Base-by-base conservation (phyloP, 768 basidiomycete genomes). In the Candolleomyces efflorescens region DNA sequence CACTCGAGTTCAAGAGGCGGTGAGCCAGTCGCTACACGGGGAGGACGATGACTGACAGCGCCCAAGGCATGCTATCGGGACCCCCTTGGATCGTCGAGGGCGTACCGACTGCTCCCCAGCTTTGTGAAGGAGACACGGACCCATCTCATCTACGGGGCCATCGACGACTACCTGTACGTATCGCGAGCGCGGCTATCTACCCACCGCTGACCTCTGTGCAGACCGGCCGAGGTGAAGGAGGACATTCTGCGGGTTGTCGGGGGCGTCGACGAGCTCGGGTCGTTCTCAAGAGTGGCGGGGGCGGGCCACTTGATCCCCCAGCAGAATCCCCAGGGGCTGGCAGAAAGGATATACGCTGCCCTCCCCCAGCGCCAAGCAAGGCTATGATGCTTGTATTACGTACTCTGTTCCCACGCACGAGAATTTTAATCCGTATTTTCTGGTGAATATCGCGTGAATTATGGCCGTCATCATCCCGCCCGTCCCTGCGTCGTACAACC, bases 61-160 rank as follows among this genome's bases (percentile, higher is more conserved):
- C 48, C 22, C 10, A 13, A 80, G 79, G 79, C 78, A 0, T 71
- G 68, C 49, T 83, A 78, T 55, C 68, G 75, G 15, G 80, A 82
- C 54, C 53, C 54, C 0, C 51, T 73, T 7, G 74, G 74, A 0
- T 59, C 62, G 13, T 53, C 65, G 26, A 69, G 74, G 3, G 67
- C 71, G 0, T 80, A 76, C 56, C 53, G 67, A 23, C 62, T 73
- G 20, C 64, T 81, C 11, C 53, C 60, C 2, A 41, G 60, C 11
- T 59, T 76, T 22, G 73, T 73, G 18, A 63, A 66, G 48, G 68
- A 65, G 3, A 47, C 75, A 4, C 78, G 77, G 0, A 71, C 75
- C 1, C 81, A 83, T 59, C 57, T 81, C 26, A 74, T 81, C 38
- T 81, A 77, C 58, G 81, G 80, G 18, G 74, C 66, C 0, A 70